Conservation (phyloP, 495 filamentous ascomycete species). For the Lophiotrema nucula region DNA sequence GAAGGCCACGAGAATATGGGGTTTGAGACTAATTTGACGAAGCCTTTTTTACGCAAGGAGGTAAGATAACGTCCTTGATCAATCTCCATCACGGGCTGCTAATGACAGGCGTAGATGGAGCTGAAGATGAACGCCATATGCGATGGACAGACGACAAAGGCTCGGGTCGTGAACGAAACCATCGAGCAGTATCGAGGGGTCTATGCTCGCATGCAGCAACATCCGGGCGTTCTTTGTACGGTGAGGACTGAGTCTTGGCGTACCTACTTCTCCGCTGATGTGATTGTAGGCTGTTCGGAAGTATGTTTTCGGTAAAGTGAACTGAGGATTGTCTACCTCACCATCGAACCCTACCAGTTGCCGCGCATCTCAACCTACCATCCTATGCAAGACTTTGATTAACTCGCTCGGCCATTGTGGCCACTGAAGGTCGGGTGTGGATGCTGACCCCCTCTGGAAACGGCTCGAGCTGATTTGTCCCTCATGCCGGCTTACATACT, state of each 20-base stretch:
- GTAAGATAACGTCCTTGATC: conserved; percentile 27
- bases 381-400: too few relatives aligned
- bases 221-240: conserved; percentile 67
- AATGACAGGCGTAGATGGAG: conserved; percentile 61
- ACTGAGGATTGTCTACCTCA: conserved; percentile 8
- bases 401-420: too few relatives aligned
- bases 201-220: conserved; percentile 71
- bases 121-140: conserved; percentile 88
- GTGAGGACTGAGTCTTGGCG: conserved; percentile 46
- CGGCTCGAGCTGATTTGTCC: too few relatives aligned
- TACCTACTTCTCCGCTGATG: conserved; percentile 20
- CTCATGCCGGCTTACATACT: too few relatives aligned
- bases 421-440: too few relatives aligned
- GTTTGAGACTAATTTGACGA: conserved; percentile 84
- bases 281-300: conserved; percentile 10
- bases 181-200: conserved; percentile 79
- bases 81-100: conserved; percentile 6
- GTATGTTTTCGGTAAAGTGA: conserved; percentile 6
- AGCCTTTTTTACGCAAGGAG: conserved; percentile 92
- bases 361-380: too few relatives aligned
- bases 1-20: conserved; percentile 88
- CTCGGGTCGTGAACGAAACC: conserved; percentile 70
- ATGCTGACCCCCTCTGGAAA: too few relatives aligned
- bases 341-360: conserved; percentile 4
- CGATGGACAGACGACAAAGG: conserved; percentile 70